phyloP scores from a whole-genome alignment of 2,329 filamentous ascomycete genomes.

The Pestalotiopsis sp. region DNA sequence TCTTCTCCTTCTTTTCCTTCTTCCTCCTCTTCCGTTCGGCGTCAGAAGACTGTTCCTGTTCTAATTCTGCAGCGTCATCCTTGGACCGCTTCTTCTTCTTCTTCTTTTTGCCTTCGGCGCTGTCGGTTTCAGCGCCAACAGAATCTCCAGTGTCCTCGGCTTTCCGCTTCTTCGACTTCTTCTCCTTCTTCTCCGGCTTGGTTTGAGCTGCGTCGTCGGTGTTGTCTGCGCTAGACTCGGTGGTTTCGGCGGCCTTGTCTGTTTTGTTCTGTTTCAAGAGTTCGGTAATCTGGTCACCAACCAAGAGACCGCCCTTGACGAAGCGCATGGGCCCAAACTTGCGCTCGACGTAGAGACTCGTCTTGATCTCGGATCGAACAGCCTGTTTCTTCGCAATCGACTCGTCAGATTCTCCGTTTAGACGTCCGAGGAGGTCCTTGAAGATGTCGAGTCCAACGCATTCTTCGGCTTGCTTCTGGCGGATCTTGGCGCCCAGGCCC shows the following conservation, averaged over 20 bases:
- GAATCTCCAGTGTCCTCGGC: slow-evolving; percentile 31
- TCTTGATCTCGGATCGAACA: slow-evolving; percentile 68
- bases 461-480: slow-evolving; percentile 69
- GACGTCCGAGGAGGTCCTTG: slow-evolving; percentile 79
- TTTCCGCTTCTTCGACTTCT: slow-evolving; percentile 41
- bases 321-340: slow-evolving; percentile 84
- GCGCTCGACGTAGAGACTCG: slow-evolving; percentile 71
- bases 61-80: slow-evolving; percentile 17
- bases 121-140: slow-evolving; percentile 35
- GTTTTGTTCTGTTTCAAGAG: slow-evolving; percentile 38
- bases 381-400: slow-evolving; percentile 71
- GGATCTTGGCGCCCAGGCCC: slow-evolving; percentile 76
- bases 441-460: slow-evolving; percentile 87
- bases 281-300: slow-evolving; percentile 58
- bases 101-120: slow-evolving; percentile 32
- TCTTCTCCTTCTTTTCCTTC: slow-evolving; percentile 22
- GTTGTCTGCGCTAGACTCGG: not conserved
- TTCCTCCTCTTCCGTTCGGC: slow-evolving; percentile 34
- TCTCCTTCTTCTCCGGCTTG: slow-evolving; percentile 33
- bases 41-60: slow-evolving; percentile 25
- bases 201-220: slow-evolving; percentile 2
- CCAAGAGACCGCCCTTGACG: slow-evolving; percentile 76
- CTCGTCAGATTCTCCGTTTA: slow-evolving; percentile 86
- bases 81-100: slow-evolving; percentile 40
- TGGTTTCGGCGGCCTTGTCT: slow-evolving; percentile 39